Percentiles rank a stretch among this genome's conserved stretches.
These are phyloP conservation scores for Peronospora destructor DNA, from an alignment of 352 stramenopile species.

Conservation along the genomic window DNA sequence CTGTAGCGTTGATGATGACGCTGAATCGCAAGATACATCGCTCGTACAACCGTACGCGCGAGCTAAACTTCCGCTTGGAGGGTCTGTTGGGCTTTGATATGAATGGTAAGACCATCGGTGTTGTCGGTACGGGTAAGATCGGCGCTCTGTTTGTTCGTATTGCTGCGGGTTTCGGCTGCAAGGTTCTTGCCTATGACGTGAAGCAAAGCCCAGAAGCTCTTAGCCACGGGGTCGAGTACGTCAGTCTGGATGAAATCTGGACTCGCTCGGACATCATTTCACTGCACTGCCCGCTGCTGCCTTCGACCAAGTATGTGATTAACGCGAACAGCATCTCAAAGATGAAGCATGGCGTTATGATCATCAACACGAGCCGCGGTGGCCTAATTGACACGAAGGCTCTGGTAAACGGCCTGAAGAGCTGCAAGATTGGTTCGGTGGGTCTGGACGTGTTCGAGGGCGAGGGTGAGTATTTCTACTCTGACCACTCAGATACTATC, in stretches of 20 bases:
- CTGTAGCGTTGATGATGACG: conserved; percentile 67
- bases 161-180: conserved; percentile 32
- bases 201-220: conserved; percentile 41
- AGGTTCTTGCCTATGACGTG: conserved; percentile 64
- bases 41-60: conserved; percentile 64
- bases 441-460: conserved; percentile 88
- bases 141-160: conserved; percentile 47
- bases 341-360: conserved; percentile 84
- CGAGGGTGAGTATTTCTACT: conserved; percentile 73
- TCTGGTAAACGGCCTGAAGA: conserved; percentile 73
- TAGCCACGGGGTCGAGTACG: conserved; percentile 29
- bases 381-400: conserved; percentile 81
- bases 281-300: conserved; percentile 80
- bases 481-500: conserved; percentile 56
- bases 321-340: conserved; percentile 71
- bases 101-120: conserved; percentile 65
- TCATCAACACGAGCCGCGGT: conserved; percentile 89
- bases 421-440: conserved; percentile 61
- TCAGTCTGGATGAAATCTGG: conserved; percentile 58
- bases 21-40: conserved; percentile 77
- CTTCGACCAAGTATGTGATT: conserved; percentile 78
- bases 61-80: conserved; percentile 72
- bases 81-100: conserved; percentile 54
- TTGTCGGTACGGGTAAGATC: conserved; percentile 55
- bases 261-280: conserved; percentile 80